These are phyloP conservation scores for Saposhnikovia divaricata DNA, from an alignment of 129 eudicot genomes.

Conservation along the genomic window DNA sequence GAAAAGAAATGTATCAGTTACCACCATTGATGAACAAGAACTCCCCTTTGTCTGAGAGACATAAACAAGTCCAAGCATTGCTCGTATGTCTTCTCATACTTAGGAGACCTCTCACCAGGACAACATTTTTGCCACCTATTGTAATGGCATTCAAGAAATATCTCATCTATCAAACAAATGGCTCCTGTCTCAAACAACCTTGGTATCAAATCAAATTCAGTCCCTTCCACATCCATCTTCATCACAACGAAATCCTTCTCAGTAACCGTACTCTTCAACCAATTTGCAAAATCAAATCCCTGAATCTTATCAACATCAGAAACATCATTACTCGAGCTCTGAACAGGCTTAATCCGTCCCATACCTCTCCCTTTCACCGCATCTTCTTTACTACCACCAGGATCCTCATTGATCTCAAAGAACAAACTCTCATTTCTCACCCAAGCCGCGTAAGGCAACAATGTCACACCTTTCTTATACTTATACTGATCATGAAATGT, in stretches of 20 bases:
- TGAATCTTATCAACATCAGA: slow-evolving; percentile 62
- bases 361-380: slow-evolving; percentile 78
- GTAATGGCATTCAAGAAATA: slow-evolving; percentile 93
- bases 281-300: slow-evolving; percentile 89
- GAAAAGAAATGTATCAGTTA: slow-evolving; percentile 19
- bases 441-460: slow-evolving; percentile 95
- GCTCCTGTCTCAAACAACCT: slow-evolving; percentile 84
- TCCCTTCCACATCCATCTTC: slow-evolving; percentile 99
- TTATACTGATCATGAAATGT: slow-evolving; percentile 56
- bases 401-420: slow-evolving; percentile 75
- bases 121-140: slow-evolving; percentile 97
- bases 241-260: slow-evolving; percentile 85
- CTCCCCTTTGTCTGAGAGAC: slow-evolving; percentile 76
- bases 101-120: slow-evolving; percentile 78
- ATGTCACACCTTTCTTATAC: slow-evolving; percentile 60
- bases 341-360: slow-evolving; percentile 82
- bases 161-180: slow-evolving; percentile 84
- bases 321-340: slow-evolving; percentile 35
- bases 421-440: slow-evolving; percentile 72
- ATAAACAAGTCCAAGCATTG: slow-evolving; percentile 75
- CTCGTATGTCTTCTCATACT: slow-evolving; percentile 68
- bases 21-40: slow-evolving; percentile 99
- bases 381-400: slow-evolving; percentile 33
- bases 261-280: slow-evolving; percentile 61
- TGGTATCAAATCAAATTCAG: slow-evolving; percentile 84